Percentiles rank a stretch among this genome's conserved stretches.
Evolutionary conservation across 1,139 yeast genomes (phyloP).

Genomic region (Zygoascus hellenicus): DNA sequence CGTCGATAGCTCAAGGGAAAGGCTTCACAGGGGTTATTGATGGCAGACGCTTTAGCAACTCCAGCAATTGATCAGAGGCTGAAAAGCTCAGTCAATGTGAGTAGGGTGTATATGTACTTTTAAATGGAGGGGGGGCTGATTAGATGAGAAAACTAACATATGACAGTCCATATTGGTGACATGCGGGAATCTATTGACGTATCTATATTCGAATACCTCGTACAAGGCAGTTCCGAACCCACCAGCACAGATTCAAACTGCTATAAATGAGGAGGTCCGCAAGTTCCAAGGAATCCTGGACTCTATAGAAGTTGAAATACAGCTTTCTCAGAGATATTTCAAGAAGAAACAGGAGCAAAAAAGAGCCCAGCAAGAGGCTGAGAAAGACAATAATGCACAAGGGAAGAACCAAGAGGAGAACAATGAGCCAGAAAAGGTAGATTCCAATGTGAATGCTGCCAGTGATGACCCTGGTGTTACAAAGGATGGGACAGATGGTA

Average conservation of each 20-base stretch:
- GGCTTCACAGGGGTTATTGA: background rate
- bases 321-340: conserved; percentile 18
- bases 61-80: conserved; percentile 13
- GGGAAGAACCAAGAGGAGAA: background rate
- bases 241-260: conserved; percentile 21
- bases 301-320: conserved; percentile 23
- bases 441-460: background rate
- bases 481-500: background rate
- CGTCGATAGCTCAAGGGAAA: background rate
- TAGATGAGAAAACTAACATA: background rate
- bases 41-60: background rate
- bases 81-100: conserved; percentile 12
- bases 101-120: conserved; percentile 2
- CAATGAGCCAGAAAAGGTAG: background rate
- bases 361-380: conserved; percentile 2
- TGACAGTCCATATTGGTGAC: conserved; percentile 19
- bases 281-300: conserved; percentile 23
- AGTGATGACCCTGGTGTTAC: conserved; percentile 2
- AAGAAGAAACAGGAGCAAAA: conserved; percentile 13
- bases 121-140: no score
- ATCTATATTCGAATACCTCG: conserved; percentile 18
- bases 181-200: conserved; percentile 24
- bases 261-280: conserved; percentile 22
- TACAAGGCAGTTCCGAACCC: conserved; percentile 26
- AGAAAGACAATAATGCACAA: background rate